Conservation (phyloP, 345 rosid species). For the Pistacia atlantica region DNA sequence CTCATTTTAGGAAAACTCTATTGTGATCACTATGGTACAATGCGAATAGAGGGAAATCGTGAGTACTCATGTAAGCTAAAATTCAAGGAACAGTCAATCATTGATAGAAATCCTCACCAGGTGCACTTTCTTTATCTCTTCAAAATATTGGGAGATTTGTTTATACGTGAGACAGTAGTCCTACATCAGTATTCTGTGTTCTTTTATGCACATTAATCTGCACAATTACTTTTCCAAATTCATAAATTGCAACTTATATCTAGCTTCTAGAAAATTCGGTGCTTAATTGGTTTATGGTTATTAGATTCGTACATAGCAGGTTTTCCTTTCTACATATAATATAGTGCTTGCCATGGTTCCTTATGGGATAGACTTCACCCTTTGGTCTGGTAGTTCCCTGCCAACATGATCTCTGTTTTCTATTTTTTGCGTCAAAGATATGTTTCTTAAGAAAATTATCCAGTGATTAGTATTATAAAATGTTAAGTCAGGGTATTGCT, state of each 20-base stretch:
- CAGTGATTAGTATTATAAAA: not conserved
- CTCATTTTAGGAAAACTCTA: constrained; percentile 37
- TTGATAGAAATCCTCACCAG: constrained; percentile 43
- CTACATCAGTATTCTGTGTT: not conserved
- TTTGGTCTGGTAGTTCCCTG: not conserved
- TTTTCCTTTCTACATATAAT: not conserved
- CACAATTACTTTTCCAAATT: not conserved
- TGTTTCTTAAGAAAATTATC: not conserved
- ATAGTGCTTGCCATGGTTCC: not conserved
- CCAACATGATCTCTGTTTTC: not conserved
- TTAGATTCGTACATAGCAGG: not conserved
- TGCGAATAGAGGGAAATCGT: constrained; percentile 35
- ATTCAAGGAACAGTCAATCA: constrained; percentile 45
- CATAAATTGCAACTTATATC: not conserved
- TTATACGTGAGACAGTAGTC: not conserved
- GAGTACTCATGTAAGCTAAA: constrained; percentile 33
- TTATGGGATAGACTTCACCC: not conserved
- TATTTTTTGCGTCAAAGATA: too few relatives aligned
- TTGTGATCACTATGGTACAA: constrained; percentile 38
- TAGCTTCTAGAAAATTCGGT: not conserved
- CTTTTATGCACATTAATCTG: not conserved
- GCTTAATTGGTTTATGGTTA: not conserved
- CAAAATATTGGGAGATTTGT: not conserved
- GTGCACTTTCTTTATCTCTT: constrained; percentile 8
- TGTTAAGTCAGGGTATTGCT: not conserved